Percentiles rank a stretch among this genome's conserved stretches.
phyloP scores from a whole-genome alignment of 202 grass and related monocot genomes.

The Hordeum pubiflorum region DNA sequence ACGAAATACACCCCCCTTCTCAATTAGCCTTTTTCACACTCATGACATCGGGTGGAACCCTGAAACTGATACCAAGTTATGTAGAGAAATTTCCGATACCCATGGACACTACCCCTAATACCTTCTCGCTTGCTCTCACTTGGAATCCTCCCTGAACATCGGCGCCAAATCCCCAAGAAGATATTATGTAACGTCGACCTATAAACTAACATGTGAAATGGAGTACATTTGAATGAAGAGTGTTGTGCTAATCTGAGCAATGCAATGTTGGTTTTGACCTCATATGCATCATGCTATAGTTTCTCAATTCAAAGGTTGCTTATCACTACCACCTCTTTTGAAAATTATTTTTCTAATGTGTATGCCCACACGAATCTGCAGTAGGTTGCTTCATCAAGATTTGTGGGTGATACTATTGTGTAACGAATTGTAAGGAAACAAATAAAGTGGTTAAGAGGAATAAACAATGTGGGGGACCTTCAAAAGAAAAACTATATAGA shows the following conservation, averaged over 20 bases:
- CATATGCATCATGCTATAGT: neutral
- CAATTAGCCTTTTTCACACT: too few relatives aligned
- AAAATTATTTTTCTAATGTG: neutral
- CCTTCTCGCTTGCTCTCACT: too few relatives aligned
- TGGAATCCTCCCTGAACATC: too few relatives aligned
- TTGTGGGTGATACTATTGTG: neutral
- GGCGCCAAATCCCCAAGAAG: too few relatives aligned
- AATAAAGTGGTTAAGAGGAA: neutral
- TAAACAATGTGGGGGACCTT: neutral
- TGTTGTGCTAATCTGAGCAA: neutral
- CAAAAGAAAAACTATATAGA: neutral
- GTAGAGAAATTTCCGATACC: too few relatives aligned
- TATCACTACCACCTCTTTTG: neutral
- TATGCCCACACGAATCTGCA: neutral
- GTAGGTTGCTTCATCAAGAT: neutral
- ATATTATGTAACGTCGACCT: neutral
- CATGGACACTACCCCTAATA: too few relatives aligned
- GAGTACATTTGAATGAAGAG: neutral
- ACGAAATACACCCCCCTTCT: too few relatives aligned
- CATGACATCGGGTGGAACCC: too few relatives aligned
- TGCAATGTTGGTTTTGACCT: neutral
- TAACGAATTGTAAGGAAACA: neutral
- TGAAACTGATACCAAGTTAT: too few relatives aligned
- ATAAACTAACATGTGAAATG: too few relatives aligned
- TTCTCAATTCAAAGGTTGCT: neutral